Base-by-base conservation (phyloP, 441 rosid species). In the Raphanus hybrid region DNA sequence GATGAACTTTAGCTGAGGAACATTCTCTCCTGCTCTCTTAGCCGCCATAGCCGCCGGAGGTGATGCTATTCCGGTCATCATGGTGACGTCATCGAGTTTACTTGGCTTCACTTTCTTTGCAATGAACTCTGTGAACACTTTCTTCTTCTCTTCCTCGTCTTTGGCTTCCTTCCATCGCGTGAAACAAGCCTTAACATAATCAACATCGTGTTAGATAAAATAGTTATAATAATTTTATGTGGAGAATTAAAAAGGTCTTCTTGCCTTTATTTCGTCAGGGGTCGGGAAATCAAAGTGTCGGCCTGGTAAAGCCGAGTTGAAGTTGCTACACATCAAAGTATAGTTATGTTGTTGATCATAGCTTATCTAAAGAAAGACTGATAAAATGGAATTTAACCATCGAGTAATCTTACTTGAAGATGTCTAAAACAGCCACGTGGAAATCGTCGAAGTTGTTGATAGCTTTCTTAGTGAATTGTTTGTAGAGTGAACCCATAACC, bases 31-130 rank as follows among this genome's bases (percentile, higher is more conserved):
- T 0, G 96, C 92, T 84, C 82, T 92, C 81, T 95, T 95, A 0
- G 92, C 92, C 0, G 89, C 98, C 96, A 92, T 91, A 45, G 92
- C 97, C 3, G 96, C 98, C 0, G 96, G 94, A 0, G 98, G 97
- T 3, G 90, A 88, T 3, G 81, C 76, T 27, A 92, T 58, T 35
- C 98, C 97, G 3, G 86, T 80, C 8, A 91, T 48, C 83, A 95
- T 39, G 6, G 94, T 85, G 5, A 64, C 75, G 55, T 88, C 82
- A 63, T 95, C 99, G 4, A 90, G 70, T 80, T 75, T 85, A 84
- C 86, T 90, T 8, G 87, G 83, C 16, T 66, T 79, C 15, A 90
- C 80, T 0, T 15, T 76, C 23, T 84, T 3, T 64, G 76, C 79
- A 78, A 91, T 84, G 62, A 92, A 89, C 1, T 80, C 57, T 10